Evolutionary conservation across 768 basidiomycete species (phyloP), one percentile per base, ranked within the genome.

Genomic region (Agaricus blazei): DNA sequence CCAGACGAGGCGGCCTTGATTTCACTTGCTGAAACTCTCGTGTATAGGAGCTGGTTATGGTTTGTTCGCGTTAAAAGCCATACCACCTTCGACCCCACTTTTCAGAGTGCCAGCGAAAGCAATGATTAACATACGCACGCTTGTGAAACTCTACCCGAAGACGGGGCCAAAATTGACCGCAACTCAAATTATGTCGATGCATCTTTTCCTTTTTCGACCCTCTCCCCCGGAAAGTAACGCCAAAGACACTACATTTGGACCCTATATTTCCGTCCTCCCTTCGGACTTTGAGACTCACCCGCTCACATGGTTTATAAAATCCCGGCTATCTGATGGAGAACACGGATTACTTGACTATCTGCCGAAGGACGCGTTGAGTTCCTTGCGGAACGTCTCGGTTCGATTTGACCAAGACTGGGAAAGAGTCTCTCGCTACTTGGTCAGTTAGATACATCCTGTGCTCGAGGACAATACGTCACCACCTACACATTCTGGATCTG

Each of bases 231-330:
- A 65, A 6, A 67, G 63, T 15, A 8, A 19, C 28, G 84, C 82
- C 23, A 59, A 58, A 26, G 87, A 90, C 62, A 72, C 78, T 60
- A 67, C 66, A 12, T 87, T 85, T 67, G 82, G 86, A 27, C 86
- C 90, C 1, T 97, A 93, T 65, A 84, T 97, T 45, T 84, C 86
- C 0, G 77, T 84, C 1, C 71, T 98, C 27, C 96, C 96, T 2
- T 66, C 66, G 52, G 69, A 83, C 28, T 95, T 98, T 67, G 76
- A 76, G 41, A 73, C 74, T 26, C 93, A 97, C 70, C 96, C 95
- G 4, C 73, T 97, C n/a, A 80, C 85, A 19, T 93, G 90, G 91
- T 56, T 79, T 4, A 74, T 80, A 46, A 67, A 67, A 46, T 50
- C 52, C 52, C 63, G 63, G 56, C 48, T 44, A 28, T 48, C 54